Conservation (phyloP, 192 early-diverging fungal genomes). For the Martensiomyces pterosporus region DNA sequence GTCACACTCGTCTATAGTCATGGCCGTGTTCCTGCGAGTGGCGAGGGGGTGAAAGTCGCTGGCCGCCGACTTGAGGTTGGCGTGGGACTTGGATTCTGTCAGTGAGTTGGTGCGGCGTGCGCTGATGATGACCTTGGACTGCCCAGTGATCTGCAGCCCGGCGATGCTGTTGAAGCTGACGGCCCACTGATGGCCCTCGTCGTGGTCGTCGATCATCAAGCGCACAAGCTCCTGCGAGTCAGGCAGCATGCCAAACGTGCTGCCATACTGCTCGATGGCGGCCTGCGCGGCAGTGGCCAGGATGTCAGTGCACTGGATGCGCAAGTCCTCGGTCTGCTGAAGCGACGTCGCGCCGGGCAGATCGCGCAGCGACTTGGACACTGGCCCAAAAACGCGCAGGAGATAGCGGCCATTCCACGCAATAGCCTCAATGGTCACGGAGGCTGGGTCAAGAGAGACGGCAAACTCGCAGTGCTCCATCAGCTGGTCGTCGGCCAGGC, state of each 20-base stretch:
- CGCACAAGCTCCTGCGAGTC: conserved; percentile 45
- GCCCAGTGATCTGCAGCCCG: conserved; percentile 41
- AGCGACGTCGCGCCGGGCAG: conserved; percentile 34
- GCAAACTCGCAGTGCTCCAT: conserved; percentile 39
- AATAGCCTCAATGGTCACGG: conserved; percentile 42
- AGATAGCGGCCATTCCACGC: conserved; percentile 49
- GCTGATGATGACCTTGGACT: conserved; percentile 37
- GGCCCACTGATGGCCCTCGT: conserved; percentile 45
- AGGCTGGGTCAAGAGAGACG: conserved; percentile 30
- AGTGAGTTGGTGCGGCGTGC: conserved; percentile 30
- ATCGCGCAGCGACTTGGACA: conserved; percentile 32
- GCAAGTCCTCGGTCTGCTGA: conserved; percentile 18
- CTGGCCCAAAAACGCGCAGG: conserved; percentile 43
- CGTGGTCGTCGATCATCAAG: conserved; percentile 46
- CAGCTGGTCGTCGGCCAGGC: conserved; percentile 10
- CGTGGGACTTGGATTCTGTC: conserved; percentile 20
- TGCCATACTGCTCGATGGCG: conserved; percentile 48
- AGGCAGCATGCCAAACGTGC: conserved; percentile 44
- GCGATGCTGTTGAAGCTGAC: conserved; percentile 42
- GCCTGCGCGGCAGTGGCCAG: conserved; percentile 45
- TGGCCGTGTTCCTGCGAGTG: neutral
- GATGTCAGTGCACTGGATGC: conserved; percentile 46
- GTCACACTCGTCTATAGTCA: conserved; percentile 18
- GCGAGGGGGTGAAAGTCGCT: no score
- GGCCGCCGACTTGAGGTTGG: conserved; percentile 4